phyloP scores from a whole-genome alignment of 2,329 filamentous ascomycete genomes.

The Tolypocladium cylindrosporum region DNA sequence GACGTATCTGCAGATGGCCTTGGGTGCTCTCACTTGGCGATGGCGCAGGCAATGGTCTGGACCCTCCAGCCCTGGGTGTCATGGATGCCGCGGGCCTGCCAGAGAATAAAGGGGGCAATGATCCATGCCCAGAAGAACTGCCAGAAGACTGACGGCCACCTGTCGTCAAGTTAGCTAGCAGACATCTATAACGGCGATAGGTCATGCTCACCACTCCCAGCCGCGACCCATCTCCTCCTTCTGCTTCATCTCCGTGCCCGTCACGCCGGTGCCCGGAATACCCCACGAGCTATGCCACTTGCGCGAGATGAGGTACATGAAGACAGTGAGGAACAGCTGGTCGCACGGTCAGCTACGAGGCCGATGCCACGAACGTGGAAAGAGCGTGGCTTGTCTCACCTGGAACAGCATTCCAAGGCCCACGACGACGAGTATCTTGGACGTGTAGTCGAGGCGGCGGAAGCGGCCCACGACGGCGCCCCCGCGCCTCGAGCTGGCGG shows the following conservation, averaged over 20 bases:
- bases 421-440: constrained; percentile 37
- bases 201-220: constrained; percentile 46
- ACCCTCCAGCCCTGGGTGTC: constrained; percentile 56
- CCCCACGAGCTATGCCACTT: constrained; percentile 52
- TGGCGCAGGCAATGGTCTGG: constrained; percentile 44
- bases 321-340: constrained; percentile 45
- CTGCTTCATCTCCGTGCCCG: constrained; percentile 39
- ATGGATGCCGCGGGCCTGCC: constrained; percentile 48
- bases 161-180: constrained; percentile 7
- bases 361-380: background rate
- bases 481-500: constrained; percentile 7
- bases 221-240: constrained; percentile 36
- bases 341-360: background rate
- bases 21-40: constrained; percentile 26
- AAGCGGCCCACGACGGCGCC: constrained; percentile 17
- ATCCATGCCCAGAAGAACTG: constrained; percentile 52
- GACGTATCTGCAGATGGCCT: background rate
- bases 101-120: constrained; percentile 48
- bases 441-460: constrained; percentile 27
- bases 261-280: constrained; percentile 49
- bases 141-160: constrained; percentile 51
- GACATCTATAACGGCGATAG: too few species aligned
- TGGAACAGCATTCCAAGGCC: constrained; percentile 45
- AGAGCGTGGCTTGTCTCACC: constrained; percentile 22
- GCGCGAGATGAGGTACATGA: constrained; percentile 51